Conservation (phyloP, 345 rosid genomes). For the Crucihimalaya himalaica region DNA sequence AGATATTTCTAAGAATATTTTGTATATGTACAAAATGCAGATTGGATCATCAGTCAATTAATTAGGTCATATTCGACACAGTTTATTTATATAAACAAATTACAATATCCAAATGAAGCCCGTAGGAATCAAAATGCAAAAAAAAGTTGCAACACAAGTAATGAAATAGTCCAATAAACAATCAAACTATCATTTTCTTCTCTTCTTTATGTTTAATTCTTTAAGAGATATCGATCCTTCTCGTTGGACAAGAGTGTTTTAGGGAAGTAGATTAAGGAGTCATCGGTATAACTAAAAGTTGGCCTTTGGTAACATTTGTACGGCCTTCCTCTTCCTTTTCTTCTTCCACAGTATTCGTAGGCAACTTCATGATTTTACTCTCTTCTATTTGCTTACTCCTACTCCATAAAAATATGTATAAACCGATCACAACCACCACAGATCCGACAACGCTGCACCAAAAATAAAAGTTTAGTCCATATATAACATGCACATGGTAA, state of each 20-base stretch:
- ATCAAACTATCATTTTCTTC: background rate
- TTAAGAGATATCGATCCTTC: background rate
- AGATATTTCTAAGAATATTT: background rate
- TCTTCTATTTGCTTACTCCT: conserved; percentile 29
- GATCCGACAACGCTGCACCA: conserved; percentile 39
- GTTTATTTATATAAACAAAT: conserved; percentile 18
- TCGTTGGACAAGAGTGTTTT: background rate
- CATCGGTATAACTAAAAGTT: conserved; percentile 37
- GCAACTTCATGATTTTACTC: conserved; percentile 16
- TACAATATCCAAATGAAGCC: conserved; percentile 11
- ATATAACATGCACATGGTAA: background rate
- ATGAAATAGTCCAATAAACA: conserved; percentile 7
- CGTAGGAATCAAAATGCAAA: background rate
- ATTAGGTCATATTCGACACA: background rate
- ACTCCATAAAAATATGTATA: conserved; percentile 41
- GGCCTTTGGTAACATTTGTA: conserved; percentile 22
- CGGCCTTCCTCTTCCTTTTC: conserved; percentile 32
- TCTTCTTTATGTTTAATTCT: conserved; percentile 2
- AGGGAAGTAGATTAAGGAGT: conserved; percentile 36
- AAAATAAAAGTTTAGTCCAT: background rate
- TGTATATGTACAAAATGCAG: background rate
- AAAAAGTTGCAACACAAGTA: background rate
- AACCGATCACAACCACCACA: conserved; percentile 34
- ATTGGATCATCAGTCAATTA: background rate
- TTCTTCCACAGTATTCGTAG: conserved; percentile 26